Conservation (phyloP, 345 rosid genomes). For the Zanthoxylum bungeanum region DNA sequence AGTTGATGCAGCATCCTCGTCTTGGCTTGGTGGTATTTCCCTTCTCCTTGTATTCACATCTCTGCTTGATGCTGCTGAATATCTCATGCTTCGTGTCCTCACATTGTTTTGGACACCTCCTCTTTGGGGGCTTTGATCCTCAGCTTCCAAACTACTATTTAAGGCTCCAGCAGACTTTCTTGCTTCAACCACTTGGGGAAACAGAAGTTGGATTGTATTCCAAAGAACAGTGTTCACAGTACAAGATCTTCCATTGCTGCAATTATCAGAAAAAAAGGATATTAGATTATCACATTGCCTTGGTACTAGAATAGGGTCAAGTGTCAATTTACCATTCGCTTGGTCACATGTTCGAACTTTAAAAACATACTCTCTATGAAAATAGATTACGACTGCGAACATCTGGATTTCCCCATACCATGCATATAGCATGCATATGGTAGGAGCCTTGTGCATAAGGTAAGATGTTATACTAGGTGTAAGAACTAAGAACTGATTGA, state of each 20-base stretch:
- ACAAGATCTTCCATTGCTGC: slow-evolving; percentile 83
- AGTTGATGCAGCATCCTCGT: slow-evolving; percentile 56
- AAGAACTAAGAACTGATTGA: not conserved
- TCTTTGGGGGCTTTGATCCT: slow-evolving; percentile 21
- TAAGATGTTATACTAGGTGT: no score
- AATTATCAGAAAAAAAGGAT: not conserved
- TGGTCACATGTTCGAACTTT: no score
- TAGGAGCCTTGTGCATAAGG: no score
- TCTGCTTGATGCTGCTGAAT: not conserved
- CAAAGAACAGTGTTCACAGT: slow-evolving; percentile 89
- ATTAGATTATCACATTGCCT: not conserved
- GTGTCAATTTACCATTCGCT: no score
- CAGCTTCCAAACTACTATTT: slow-evolving; percentile 7
- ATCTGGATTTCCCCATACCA: no score
- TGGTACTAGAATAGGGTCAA: no score
- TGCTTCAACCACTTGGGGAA: slow-evolving; percentile 81
- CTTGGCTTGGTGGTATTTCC: slow-evolving; percentile 27
- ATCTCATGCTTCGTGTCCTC: slow-evolving; percentile 10
- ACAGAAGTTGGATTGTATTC: slow-evolving; percentile 96
- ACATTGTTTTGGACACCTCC: no score
- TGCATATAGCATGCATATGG: no score
- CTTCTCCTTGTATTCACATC: slow-evolving; percentile 18
- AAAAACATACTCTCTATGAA: no score
- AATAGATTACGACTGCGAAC: no score
- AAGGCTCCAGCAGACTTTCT: slow-evolving; percentile 47